Evolutionary conservation across 768 basidiomycete genomes (phyloP), one percentile per base, ranked within the genome.

Genomic region (Suillus hirtellus): DNA sequence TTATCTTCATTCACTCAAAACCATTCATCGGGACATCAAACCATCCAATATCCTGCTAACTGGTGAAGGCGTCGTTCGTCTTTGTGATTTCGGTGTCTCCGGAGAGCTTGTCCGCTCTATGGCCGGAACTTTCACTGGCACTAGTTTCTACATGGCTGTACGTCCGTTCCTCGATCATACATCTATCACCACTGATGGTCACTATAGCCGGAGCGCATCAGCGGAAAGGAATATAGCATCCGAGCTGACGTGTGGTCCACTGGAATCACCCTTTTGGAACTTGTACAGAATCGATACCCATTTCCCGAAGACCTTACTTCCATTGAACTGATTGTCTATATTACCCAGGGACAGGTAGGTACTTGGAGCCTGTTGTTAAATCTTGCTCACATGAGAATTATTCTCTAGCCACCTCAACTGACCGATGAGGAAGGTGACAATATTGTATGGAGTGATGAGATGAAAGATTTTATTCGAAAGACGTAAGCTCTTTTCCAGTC

Each of bases 241-340:
- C 88, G 93, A 63, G 93, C 96, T 43, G 96, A 99, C 73, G 96
- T 99, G 27, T 99, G 97, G 97, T 98, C 96, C 1, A 90, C 95
- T 15, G 97, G 96, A 27, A 90, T 99, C 52, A 92, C 95, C 0
- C 82, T 99, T 40, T 84, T 99, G 68, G 97, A 99, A 77, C 86
- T 99, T 27, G 92, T 96, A 6, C 86, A 93, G 71, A 97, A 96
- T 70, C 87, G 91, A 47, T 98, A 97, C 81, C 97, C 97, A 11
- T 99, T 97, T 80, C 92, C 95, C 2, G 87, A 84, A 43, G 94
- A 97, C 72, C 81, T 97, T 35, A 88, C 93, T 6, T 88, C 93
- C n/a, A 96, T 99, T 74, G 96, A 98, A 72, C 81, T 98, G 60
- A 87, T 98, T 79, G 89, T 93, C 77, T 87, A 94, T 71, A 95